Evolutionary conservation across 768 basidiomycete species (phyloP).

Genomic region (Lentinus brumalis): DNA sequence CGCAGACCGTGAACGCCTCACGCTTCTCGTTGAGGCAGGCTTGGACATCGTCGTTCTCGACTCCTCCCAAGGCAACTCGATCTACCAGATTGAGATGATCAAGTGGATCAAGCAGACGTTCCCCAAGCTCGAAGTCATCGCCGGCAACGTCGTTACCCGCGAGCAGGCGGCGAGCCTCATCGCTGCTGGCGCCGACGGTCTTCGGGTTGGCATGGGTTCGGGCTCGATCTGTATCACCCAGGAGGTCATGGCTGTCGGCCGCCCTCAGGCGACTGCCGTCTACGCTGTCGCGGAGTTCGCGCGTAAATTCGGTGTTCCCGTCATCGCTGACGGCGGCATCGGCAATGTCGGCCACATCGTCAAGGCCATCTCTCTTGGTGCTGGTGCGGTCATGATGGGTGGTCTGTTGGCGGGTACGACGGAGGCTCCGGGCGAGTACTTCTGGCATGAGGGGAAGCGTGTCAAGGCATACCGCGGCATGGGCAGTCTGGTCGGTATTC

Average conservation of each 20-base stretch:
- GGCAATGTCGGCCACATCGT: slow-evolving; percentile 96
- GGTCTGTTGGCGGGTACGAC: slow-evolving; percentile 93
- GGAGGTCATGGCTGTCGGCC: slow-evolving; percentile 98
- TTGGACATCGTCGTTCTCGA: slow-evolving; percentile 95
- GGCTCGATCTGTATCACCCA: slow-evolving; percentile 99
- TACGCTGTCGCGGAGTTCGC: slow-evolving; percentile 94
- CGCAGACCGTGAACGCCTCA: slow-evolving; percentile 82
- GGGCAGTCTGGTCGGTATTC: slow-evolving; percentile 71
- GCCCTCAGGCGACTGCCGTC: slow-evolving; percentile 99
- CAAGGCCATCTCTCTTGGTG: slow-evolving; percentile 93
- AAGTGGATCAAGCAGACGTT: slow-evolving; percentile 86
- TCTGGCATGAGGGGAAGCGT: slow-evolving; percentile 98
- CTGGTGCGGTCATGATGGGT: slow-evolving; percentile 99
- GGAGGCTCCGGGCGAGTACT: slow-evolving; percentile 98
- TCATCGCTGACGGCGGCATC: slow-evolving; percentile 96
- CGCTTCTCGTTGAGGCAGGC: slow-evolving; percentile 87
- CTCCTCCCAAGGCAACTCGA: slow-evolving; percentile 95
- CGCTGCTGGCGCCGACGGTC: slow-evolving; percentile 91
- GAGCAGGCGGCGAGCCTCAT: slow-evolving; percentile 96
- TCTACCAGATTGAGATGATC: slow-evolving; percentile 94
- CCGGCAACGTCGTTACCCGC: slow-evolving; percentile 97
- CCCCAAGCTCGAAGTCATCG: slow-evolving; percentile 89
- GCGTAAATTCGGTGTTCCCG: slow-evolving; percentile 89
- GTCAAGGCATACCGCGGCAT: slow-evolving; percentile 99
- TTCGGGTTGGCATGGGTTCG: slow-evolving; percentile 96